Conservation (phyloP, 2,329 filamentous ascomycete species). For the Aspergillus floridensis region DNA sequence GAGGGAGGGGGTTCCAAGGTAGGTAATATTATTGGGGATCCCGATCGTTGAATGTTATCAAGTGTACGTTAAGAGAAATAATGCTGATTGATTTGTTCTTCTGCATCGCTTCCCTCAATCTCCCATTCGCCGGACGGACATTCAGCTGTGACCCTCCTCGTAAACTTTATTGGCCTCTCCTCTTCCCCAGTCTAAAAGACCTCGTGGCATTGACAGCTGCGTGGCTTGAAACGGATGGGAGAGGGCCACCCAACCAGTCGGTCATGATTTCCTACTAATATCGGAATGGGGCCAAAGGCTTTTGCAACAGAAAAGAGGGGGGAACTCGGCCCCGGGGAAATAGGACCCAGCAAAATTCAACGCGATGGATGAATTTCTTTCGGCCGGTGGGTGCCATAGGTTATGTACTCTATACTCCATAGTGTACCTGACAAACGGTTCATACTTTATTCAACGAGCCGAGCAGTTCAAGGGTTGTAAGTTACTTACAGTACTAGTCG, state of each 20-base stretch:
- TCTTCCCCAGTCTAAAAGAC: neutral
- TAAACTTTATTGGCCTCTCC: too few relatives aligned
- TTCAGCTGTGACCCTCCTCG: too few relatives aligned
- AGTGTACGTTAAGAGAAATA: neutral
- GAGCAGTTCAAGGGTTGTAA: too few relatives aligned
- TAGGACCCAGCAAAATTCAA: too few relatives aligned
- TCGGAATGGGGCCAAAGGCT: neutral
- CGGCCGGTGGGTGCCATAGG: too few relatives aligned
- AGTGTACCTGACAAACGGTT: too few relatives aligned
- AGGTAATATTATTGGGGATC: neutral
- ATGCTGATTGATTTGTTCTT: neutral
- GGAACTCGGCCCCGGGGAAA: neutral
- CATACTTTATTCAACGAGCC: too few relatives aligned
- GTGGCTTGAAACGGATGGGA: neutral
- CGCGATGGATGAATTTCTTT: too few relatives aligned
- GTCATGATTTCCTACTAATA: neutral
- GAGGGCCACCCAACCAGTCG: neutral
- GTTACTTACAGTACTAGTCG: too few relatives aligned
- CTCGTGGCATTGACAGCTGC: neutral
- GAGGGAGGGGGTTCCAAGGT: too few relatives aligned
- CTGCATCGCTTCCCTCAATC: neutral
- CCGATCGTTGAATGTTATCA: neutral
- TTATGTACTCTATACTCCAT: too few relatives aligned
- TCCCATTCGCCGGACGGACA: neutral
- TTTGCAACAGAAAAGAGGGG: neutral